Conservation (phyloP, 1,284 basidiomycete genomes). For the Microstroma glucosiphilum region DNA sequence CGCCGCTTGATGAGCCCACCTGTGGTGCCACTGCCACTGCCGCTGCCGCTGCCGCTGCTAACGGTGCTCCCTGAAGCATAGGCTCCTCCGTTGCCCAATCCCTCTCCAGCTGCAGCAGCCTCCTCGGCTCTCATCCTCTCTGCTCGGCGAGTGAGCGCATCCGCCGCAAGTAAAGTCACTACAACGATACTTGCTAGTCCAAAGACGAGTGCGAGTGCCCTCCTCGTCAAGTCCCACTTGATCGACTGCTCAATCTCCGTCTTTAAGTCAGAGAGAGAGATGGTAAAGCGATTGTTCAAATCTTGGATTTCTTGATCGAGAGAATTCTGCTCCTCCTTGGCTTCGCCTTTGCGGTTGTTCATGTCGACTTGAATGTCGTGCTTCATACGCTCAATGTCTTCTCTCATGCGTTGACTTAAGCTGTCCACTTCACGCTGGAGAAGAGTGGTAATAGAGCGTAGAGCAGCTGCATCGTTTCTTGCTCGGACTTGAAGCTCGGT, state of each 20-base stretch:
- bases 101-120: conserved; percentile 18
- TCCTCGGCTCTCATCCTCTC: conserved; percentile 23
- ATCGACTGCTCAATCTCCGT: conserved; percentile 50
- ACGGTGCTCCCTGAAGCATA: background rate
- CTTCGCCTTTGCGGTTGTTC: conserved; percentile 86
- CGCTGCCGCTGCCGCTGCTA: background rate
- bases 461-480: conserved; percentile 74
- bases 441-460: conserved; percentile 67
- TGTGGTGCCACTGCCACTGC: background rate
- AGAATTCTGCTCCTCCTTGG: conserved; percentile 76
- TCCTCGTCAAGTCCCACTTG: conserved; percentile 48
- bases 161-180: conserved; percentile 43
- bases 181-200: conserved; percentile 47
- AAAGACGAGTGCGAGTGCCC: conserved; percentile 45
- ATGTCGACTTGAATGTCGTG: conserved; percentile 96
- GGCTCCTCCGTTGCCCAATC: conserved; percentile 8
- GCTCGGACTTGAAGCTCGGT: conserved; percentile 78
- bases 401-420: conserved; percentile 84
- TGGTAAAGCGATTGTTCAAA: conserved; percentile 50
- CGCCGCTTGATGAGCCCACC: conserved; percentile 1
- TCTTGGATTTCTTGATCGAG: conserved; percentile 84
- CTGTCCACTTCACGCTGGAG: conserved; percentile 82
- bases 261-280: conserved; percentile 47
- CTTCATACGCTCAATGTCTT: conserved; percentile 79
- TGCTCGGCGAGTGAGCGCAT: conserved; percentile 32